phyloP scores from a whole-genome alignment of 2,329 filamentous ascomycete species.

The Aspergillus amoenus region DNA sequence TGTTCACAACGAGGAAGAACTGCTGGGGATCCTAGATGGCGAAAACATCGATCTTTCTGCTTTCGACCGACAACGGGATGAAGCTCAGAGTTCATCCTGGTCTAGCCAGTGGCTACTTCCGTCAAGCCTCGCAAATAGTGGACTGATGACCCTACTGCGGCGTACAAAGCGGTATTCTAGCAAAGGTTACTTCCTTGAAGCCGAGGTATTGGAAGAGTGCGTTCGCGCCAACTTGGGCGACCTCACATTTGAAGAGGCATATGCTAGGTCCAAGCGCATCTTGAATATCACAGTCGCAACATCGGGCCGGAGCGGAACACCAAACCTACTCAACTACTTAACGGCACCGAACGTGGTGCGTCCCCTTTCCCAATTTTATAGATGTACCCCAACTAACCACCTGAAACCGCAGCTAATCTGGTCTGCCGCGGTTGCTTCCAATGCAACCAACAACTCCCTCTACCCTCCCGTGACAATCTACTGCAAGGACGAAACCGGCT shows the following conservation, averaged over 20 bases:
- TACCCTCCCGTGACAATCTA: conserved; percentile 68
- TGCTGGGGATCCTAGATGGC: conserved; percentile 73
- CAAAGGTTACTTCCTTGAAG: conserved; percentile 82
- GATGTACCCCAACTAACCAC: neutral
- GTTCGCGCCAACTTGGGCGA: conserved; percentile 84
- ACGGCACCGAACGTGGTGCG: conserved; percentile 88
- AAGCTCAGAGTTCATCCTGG: conserved; percentile 14
- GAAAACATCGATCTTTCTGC: conserved; percentile 80
- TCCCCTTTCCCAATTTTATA: conserved; percentile 25
- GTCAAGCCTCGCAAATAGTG: conserved; percentile 37
- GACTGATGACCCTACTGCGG: conserved; percentile 61
- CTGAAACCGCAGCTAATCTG: conserved; percentile 56
- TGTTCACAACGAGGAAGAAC: conserved; percentile 81
- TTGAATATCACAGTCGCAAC: conserved; percentile 90
- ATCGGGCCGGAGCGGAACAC: conserved; percentile 70
- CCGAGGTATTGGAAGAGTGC: conserved; percentile 77
- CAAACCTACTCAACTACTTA: conserved; percentile 84
- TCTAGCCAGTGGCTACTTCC: conserved; percentile 4
- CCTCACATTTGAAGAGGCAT: conserved; percentile 90
- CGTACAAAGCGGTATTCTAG: conserved; percentile 67
- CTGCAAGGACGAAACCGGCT: conserved; percentile 73
- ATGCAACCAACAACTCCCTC: conserved; percentile 56
- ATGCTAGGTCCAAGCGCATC: conserved; percentile 77
- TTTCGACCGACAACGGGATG: conserved; percentile 55
- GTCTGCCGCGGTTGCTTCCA: conserved; percentile 45